Evolutionary conservation across 2,329 filamentous ascomycete species (phyloP).

Genomic region (Botrytis elliptica): DNA sequence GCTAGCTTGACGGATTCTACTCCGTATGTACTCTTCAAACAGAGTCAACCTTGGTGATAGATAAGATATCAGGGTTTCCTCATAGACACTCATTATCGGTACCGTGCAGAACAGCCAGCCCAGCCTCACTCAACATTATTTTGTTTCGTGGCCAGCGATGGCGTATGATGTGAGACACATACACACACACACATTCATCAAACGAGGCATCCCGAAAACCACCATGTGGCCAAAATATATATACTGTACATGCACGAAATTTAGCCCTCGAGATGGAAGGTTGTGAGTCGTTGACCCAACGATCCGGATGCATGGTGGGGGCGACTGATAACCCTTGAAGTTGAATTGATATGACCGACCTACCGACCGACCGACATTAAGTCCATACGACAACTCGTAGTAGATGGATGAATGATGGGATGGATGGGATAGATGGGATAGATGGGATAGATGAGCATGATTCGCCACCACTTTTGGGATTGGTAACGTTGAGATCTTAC

Average conservation of each 20-base stretch:
- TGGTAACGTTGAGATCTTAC: not conserved
- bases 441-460: not conserved
- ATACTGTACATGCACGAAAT: not conserved
- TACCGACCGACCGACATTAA: not conserved
- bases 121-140: not conserved
- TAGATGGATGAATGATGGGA: not conserved
- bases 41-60: not conserved
- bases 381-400: too few species aligned
- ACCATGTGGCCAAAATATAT: not conserved
- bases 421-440: too few species aligned
- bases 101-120: not conserved
- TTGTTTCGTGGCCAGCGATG: not conserved
- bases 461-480: not conserved
- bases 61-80: not conserved
- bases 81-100: not conserved
- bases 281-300: not conserved
- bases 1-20: not conserved
- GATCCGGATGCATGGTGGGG: slow-evolving; percentile 7
- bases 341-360: not conserved
- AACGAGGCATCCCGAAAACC: not conserved
- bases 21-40: not conserved
- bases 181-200: not conserved
- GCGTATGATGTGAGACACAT: not conserved
- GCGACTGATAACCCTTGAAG: not conserved
- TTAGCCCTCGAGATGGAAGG: not conserved